These are phyloP conservation scores for Durotheca rogersii DNA, from an alignment of 495 filamentous ascomycete genomes.

Conservation along the genomic window DNA sequence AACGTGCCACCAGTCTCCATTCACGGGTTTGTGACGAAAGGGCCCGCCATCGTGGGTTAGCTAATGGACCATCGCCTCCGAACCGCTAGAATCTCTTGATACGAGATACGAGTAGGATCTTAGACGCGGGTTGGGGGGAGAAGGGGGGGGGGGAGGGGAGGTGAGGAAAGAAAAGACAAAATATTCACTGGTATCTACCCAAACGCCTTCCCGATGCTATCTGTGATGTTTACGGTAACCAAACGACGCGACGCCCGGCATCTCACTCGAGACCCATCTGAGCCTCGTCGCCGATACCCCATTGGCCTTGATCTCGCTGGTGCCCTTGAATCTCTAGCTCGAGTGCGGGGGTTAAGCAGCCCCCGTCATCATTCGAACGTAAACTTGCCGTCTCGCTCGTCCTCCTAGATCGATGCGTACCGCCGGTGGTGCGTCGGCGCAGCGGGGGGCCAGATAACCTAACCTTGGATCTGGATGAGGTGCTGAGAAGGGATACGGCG, in stretches of 20 bases:
- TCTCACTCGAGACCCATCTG: slow-evolving; percentile 52
- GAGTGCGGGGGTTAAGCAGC: slow-evolving; percentile 31
- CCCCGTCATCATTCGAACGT: slow-evolving; percentile 41
- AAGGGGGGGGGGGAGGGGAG: no score
- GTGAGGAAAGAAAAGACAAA: slow-evolving; percentile 10
- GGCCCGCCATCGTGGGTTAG: no score
- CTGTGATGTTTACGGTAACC: background rate
- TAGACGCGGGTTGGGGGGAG: no score
- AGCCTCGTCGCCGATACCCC: slow-evolving; percentile 58
- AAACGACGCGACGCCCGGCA: background rate
- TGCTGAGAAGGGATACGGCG: slow-evolving; percentile 35
- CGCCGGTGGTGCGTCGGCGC: slow-evolving; percentile 30
- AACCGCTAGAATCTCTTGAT: no score
- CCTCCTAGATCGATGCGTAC: slow-evolving; percentile 35
- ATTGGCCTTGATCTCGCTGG: slow-evolving; percentile 38
- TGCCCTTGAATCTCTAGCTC: slow-evolving; percentile 50
- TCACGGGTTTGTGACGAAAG: background rate
- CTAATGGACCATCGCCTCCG: background rate
- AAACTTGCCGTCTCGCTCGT: slow-evolving; percentile 38
- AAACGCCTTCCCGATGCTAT: slow-evolving; percentile 31
- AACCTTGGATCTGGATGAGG: slow-evolving; percentile 32
- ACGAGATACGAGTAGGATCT: no score
- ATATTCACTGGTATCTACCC: slow-evolving; percentile 35
- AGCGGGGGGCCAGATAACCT: slow-evolving; percentile 21
- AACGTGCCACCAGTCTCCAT: background rate